These are phyloP conservation scores for Didymellaceae sp. DNA, from an alignment of 2,329 filamentous ascomycete genomes.

Conservation along the genomic window DNA sequence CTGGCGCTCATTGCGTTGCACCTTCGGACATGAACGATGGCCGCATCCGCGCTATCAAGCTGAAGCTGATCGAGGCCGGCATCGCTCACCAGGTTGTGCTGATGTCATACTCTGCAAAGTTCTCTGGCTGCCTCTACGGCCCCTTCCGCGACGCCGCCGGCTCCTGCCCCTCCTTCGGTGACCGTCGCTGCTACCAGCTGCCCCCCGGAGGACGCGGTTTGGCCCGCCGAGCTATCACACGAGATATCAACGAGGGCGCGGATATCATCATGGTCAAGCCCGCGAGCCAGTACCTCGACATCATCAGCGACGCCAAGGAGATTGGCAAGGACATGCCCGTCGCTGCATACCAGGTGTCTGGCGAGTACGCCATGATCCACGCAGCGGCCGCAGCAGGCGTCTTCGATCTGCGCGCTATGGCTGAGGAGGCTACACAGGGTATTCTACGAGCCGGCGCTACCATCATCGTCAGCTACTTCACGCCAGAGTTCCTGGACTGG, in stretches of 20 bases:
- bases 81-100: constrained; percentile 89
- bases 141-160: constrained; percentile 97
- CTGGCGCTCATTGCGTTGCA: constrained; percentile 94
- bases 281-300: constrained; percentile 92
- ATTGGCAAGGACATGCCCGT: constrained; percentile 89
- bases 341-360: constrained; percentile 95
- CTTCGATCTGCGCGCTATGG: constrained; percentile 93
- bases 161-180: constrained; percentile 88
- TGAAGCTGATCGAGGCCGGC: constrained; percentile 94
- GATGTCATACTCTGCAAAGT: constrained; percentile 99
- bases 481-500: constrained; percentile 76
- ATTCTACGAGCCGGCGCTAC: constrained; percentile 92
- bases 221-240: constrained; percentile 84
- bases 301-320: constrained; percentile 96
- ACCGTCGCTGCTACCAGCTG: constrained; percentile 95
- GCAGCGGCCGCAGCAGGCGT: constrained; percentile 94
- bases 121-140: constrained; percentile 93
- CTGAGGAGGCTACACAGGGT: constrained; percentile 90
- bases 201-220: constrained; percentile 91
- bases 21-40: constrained; percentile 99
- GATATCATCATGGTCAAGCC: constrained; percentile 99
- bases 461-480: constrained; percentile 94
- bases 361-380: constrained; percentile 98
- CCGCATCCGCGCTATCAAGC: constrained; percentile 94
- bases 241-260: constrained; percentile 91